Percentiles rank a stretch among this genome's conserved stretches.
These are phyloP conservation scores for Fusarium acutatum DNA, from an alignment of 2,329 filamentous ascomycete genomes.

Conservation along the genomic window DNA sequence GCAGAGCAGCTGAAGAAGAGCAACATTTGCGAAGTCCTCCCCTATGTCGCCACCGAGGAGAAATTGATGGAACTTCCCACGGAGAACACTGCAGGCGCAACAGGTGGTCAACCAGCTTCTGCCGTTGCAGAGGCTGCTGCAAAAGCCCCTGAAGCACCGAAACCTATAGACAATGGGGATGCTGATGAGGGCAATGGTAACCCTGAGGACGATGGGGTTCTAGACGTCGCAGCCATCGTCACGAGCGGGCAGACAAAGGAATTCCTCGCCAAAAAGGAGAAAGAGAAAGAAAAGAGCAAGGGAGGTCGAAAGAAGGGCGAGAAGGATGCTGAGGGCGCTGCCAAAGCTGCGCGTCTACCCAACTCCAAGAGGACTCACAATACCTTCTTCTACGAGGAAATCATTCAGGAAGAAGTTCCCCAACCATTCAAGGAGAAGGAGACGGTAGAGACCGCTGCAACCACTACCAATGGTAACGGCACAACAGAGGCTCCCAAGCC, in stretches of 20 bases:
- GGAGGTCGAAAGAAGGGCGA: slow-evolving; percentile 61
- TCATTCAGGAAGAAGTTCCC: slow-evolving; percentile 62
- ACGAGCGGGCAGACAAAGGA: slow-evolving; percentile 83
- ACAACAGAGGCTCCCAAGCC: slow-evolving; percentile 22
- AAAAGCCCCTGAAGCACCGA: slow-evolving; percentile 49
- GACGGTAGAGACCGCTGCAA: slow-evolving; percentile 10
- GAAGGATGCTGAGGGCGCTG: slow-evolving; percentile 63
- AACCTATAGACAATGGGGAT: slow-evolving; percentile 49
- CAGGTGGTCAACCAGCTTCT: neutral
- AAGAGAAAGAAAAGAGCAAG: slow-evolving; percentile 73
- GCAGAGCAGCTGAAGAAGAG: slow-evolving; percentile 76
- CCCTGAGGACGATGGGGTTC: slow-evolving; percentile 73
- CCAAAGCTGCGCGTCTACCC: slow-evolving; percentile 68
- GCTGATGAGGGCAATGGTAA: slow-evolving; percentile 53
- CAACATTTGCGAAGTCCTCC: slow-evolving; percentile 71
- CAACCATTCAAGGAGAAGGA: slow-evolving; percentile 46
- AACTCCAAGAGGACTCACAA: slow-evolving; percentile 77
- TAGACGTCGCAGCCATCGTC: slow-evolving; percentile 87
- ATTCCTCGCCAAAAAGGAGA: slow-evolving; percentile 84
- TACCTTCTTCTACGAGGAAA: slow-evolving; percentile 78
- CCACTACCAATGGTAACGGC: slow-evolving; percentile 30
- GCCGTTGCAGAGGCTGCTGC: slow-evolving; percentile 43
- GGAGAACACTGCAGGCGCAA: slow-evolving; percentile 48
- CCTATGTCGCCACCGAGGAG: slow-evolving; percentile 58
- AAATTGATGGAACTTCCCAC: slow-evolving; percentile 59